Base-by-base conservation (phyloP, 2,329 filamentous ascomycete species). In the Botryotinia narcissicola region DNA sequence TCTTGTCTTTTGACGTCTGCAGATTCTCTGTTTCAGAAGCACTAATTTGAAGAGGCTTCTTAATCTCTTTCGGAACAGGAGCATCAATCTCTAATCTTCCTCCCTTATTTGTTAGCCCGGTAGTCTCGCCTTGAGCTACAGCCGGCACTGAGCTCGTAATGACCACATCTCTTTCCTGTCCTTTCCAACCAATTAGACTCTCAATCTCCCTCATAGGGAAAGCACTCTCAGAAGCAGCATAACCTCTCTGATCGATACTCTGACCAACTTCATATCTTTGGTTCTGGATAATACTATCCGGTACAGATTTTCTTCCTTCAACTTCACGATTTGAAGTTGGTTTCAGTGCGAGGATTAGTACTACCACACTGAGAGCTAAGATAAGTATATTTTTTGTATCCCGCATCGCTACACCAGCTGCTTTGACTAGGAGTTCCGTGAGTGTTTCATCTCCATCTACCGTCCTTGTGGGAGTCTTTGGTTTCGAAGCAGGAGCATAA, bases 361-460 rank as follows among this genome's bases (percentile, higher is more conserved):
- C 84, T n/a, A 91, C 79, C 3, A 87, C 73, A 72, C 86, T 85
- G 69, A 91, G 81, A 0, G 87, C 78, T 8, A 84, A 82, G 40
- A 91, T 90, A n/a, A 85, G 81, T 16, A 90, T 79, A 73, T 91
- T 91, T 82, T 87, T 90, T 73, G 84, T 84, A 76, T 91, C 89
- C 64, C 86, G 84, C 77, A 91, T 78, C 29, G 88, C 80, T 12
- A 91, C 86, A 46, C 85, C 84, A 69, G 83, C 82, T 0, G 88
- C 87, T 75, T 88, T 86, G 14, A 88, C 77, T 0, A 91, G 78
- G 14, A 91, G 82, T 74, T 89, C 86, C 0, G 84, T 82, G 18
- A 91, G 83, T 2, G 86, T 87, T 0, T 87, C 86, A 35, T 78
- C 77, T 37, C 78, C 70, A 20, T 77, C 54, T 54, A 54, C 25